A percentile compares a stretch with the other conserved stretches of the same genome.
Conservation (phyloP, 305 asterid species). For the Andrographis paniculata region DNA sequence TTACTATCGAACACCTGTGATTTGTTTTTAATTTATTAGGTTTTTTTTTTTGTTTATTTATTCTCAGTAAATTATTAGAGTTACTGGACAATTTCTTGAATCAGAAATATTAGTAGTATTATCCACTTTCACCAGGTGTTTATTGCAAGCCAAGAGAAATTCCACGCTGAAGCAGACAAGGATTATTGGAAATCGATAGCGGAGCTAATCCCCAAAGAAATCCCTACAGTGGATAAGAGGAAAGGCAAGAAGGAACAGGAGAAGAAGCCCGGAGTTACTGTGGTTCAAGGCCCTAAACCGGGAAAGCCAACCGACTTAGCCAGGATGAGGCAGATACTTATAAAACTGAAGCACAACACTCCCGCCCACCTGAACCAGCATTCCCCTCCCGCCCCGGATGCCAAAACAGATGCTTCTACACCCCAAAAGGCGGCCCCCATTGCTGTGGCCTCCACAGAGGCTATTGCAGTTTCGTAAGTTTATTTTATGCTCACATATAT, state of each 20-base stretch:
- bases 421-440: constrained; percentile 13
- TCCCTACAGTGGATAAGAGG: constrained; percentile 44
- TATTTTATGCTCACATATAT: constrained; percentile 11
- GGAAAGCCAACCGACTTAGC: constrained; percentile 68
- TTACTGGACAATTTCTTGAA: too few species aligned
- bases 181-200: constrained; percentile 87
- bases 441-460: constrained; percentile 21
- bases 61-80: too few species aligned
- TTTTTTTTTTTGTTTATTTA: too few species aligned
- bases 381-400: constrained; percentile 25
- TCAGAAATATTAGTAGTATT: too few species aligned
- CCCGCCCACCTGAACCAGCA: constrained; percentile 59
- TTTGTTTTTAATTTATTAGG: too few species aligned
- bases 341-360: constrained; percentile 65
- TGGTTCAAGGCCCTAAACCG: constrained; percentile 80
- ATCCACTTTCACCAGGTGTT: constrained; percentile 35
- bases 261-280: constrained; percentile 41
- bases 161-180: constrained; percentile 73
- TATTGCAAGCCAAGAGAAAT: constrained; percentile 52
- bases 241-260: constrained; percentile 53
- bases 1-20: too few species aligned
- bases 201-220: constrained; percentile 75
- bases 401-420: constrained; percentile 17
- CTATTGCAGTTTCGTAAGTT: constrained; percentile 45
- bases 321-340: constrained; percentile 67